Evolutionary conservation across 257 asterid genomes (phyloP).

Genomic region (Nicotiana otophora): DNA sequence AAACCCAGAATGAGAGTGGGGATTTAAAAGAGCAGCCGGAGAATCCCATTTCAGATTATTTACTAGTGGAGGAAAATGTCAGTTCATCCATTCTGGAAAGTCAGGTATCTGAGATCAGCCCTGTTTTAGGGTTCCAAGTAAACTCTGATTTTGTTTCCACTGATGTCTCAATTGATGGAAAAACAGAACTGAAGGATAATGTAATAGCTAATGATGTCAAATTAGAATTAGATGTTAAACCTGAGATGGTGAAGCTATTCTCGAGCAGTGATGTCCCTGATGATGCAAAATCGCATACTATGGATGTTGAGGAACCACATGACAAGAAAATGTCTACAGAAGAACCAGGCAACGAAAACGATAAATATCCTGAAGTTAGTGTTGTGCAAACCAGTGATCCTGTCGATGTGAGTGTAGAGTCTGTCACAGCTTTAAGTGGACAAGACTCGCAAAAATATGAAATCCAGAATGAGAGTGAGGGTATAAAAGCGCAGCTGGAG

Average conservation of each 20-base stretch:
- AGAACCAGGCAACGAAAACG: no score
- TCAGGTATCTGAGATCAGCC: conserved; percentile 75
- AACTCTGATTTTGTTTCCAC: no score
- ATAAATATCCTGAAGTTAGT: conserved; percentile 1
- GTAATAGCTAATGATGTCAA: conserved; percentile 51
- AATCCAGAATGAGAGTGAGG: conserved; percentile 26
- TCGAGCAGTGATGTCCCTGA: conserved; percentile 22
- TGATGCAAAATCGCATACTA: conserved; percentile 23
- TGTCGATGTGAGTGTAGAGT: conserved; percentile 18
- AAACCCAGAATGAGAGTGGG: conserved; percentile 25
- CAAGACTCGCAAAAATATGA: conserved; percentile 18
- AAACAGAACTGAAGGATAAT: conserved; percentile 63
- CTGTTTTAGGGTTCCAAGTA: no score
- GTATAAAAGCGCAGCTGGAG: conserved; percentile 26
- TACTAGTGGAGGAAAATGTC: conserved; percentile 26
- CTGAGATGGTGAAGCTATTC: not conserved
- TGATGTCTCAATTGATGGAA: conserved; percentile 50
- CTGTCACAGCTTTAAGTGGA: not conserved
- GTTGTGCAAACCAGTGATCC: conserved; percentile 27
- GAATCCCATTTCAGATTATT: conserved; percentile 19
- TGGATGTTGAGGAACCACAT: conserved; percentile 16
- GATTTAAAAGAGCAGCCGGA: conserved; percentile 26
- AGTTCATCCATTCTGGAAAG: conserved; percentile 33
- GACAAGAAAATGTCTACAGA: conserved; percentile 9
- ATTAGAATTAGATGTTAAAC: conserved; percentile 26